Evolutionary conservation across 768 basidiomycete species (phyloP), one percentile per base, ranked within the genome.

Genomic region (Podaxis mareebaensis): DNA sequence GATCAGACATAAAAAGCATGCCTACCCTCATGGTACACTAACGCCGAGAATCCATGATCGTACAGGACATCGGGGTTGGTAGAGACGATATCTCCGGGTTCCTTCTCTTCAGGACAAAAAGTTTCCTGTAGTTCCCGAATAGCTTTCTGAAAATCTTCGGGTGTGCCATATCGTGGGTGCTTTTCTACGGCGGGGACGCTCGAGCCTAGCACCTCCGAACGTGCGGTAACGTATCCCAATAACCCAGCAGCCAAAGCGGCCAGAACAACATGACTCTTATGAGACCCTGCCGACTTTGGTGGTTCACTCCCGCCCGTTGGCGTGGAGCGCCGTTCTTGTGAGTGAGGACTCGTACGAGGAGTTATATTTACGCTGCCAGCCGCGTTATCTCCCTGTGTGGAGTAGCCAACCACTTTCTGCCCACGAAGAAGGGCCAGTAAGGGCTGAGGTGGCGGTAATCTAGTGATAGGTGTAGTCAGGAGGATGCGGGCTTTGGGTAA

Each of bases 11-110:
- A 24, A 24, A 59, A 53, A 28, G 51, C 22, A 24, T 13, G 3
- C 75, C 53, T 64, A 86, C 87, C 80, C 55, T 79, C 78, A 68
- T 83, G 78, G 61, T 86, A 76, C 48, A 82, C 80, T 61, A 81
- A 81, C 49, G 76, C 71, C 6, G 86, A 86, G 65, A 79, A 81
- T 1, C 89, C 88, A 68, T 90, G 86, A 15, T 73, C 69, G 2
- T 75, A 74, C 11, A 90, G 72, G 56, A 85, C 82, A 26, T 81
- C 82, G 2, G 75, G 72, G 67, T 86, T 81, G 0, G 82, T 87
- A 15, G 83, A 84, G 2, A 86, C 79, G 11, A 71, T 36, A n/a
- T 60, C 63, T 13, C 67, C 68, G 8, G 33, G 58, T 28, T 53
- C 56, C 26, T 74, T 75, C 20, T 72, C 70, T 8, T 67, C 67